Conservation (phyloP, 1,284 basidiomycete genomes). For the Trametes versicolor region DNA sequence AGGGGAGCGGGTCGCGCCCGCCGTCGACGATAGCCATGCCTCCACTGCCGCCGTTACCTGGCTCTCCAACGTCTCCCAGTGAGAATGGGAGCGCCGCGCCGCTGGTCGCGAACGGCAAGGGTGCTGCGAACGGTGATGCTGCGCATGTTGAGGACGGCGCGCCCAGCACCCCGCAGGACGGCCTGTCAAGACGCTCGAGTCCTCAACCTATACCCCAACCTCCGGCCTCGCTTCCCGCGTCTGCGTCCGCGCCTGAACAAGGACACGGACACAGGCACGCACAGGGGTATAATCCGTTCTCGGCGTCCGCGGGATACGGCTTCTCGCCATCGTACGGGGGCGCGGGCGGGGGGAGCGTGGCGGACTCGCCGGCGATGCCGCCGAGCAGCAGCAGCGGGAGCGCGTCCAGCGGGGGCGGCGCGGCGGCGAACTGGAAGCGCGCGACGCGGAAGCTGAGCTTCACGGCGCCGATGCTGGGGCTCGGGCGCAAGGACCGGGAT, state of each 20-base stretch:
- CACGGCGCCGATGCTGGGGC: slow-evolving; percentile 66
- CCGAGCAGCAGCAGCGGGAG: slow-evolving; percentile 14
- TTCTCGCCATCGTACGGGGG: slow-evolving; percentile 17
- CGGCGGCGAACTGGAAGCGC: slow-evolving; percentile 46
- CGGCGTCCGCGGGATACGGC: slow-evolving; percentile 8
- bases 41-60: slow-evolving; percentile 37
- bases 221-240: background rate
- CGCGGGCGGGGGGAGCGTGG: slow-evolving; percentile 28
- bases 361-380: slow-evolving; percentile 32
- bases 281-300: slow-evolving; percentile 1
- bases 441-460: slow-evolving; percentile 76
- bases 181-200: background rate
- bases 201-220: slow-evolving; percentile 7
- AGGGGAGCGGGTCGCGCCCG: slow-evolving; percentile 24
- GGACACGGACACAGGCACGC: background rate
- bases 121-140: background rate
- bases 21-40: slow-evolving; percentile 18
- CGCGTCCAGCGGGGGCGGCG: slow-evolving; percentile 6
- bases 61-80: slow-evolving; percentile 24
- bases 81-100: slow-evolving; percentile 17
- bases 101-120: background rate
- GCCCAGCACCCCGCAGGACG: background rate
- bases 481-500: slow-evolving; percentile 55
- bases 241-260: background rate
- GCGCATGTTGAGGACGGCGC: background rate